phyloP scores from a whole-genome alignment of 257 asterid genomes.

The Solanum clarkiae region DNA sequence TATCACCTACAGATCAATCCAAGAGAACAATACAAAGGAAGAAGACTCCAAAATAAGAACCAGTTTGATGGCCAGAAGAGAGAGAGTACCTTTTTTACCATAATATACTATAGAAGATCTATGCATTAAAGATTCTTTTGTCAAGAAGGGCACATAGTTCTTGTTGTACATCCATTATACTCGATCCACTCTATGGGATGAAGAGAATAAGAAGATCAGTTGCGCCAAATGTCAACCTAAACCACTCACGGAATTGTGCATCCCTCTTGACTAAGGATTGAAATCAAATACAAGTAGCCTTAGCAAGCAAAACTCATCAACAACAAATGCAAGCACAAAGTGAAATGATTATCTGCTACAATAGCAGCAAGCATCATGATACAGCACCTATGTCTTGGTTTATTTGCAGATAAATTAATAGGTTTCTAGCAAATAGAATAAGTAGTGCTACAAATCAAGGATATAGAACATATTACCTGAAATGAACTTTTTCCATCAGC shows the following conservation, averaged over 20 bases:
- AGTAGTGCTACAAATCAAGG: background rate
- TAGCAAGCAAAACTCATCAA: background rate
- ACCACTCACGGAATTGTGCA: background rate
- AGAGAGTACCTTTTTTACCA: background rate
- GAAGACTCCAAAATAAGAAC: background rate
- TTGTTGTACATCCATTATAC: background rate
- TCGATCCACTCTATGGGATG: background rate
- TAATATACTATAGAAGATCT: background rate
- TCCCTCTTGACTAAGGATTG: background rate
- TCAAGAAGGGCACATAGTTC: background rate
- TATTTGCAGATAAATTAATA: background rate
- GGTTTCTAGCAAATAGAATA: background rate
- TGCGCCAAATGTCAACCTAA: background rate
- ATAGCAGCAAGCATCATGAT: background rate
- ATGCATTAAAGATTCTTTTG: background rate
- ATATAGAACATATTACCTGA: constrained; percentile 37
- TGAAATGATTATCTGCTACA: background rate
- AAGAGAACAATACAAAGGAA: background rate
- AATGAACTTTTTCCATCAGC: constrained; percentile 97
- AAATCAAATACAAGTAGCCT: background rate
- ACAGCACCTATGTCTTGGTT: background rate
- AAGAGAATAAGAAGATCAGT: background rate
- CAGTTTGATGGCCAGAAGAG: background rate
- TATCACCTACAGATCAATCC: background rate
- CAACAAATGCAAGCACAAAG: background rate